phyloP scores from a whole-genome alignment of 768 basidiomycete genomes.

The Calocera cornea region DNA sequence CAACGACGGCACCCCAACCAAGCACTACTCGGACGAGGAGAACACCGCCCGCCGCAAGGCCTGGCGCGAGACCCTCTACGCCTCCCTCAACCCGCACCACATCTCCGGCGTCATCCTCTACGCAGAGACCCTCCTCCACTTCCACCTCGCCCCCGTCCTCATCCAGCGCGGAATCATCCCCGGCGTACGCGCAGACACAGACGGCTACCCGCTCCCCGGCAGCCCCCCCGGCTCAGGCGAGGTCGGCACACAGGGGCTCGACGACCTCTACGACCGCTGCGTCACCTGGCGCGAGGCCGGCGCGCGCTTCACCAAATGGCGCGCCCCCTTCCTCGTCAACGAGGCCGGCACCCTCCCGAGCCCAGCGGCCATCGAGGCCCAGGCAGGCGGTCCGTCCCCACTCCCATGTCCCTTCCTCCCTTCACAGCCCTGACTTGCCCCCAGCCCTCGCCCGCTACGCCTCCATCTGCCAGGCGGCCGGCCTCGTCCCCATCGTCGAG shows the following conservation, averaged over 20 bases:
- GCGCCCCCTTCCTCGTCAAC: conserved; percentile 34
- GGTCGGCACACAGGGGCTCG: conserved; percentile 38
- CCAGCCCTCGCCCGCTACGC: conserved; percentile 37
- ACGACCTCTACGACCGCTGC: conserved; percentile 32
- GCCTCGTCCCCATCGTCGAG: conserved; percentile 40
- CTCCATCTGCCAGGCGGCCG: conserved; percentile 38
- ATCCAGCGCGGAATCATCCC: conserved; percentile 34
- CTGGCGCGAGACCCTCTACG: conserved; percentile 35
- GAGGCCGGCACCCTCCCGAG: conserved; percentile 31
- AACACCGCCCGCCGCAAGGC: conserved; percentile 29
- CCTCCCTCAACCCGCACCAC: conserved; percentile 24
- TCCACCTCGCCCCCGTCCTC: conserved; percentile 36
- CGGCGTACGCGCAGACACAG: conserved; percentile 39
- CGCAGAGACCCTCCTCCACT: conserved; percentile 36
- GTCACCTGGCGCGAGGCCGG: conserved; percentile 34
- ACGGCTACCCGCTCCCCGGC: conserved; percentile 33
- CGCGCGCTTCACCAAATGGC: conserved; percentile 40
- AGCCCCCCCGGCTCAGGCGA: conserved; percentile 27
- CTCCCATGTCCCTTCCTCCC: no score
- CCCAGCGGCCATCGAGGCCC: conserved; percentile 31
- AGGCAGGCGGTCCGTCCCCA: no score
- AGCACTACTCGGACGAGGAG: conserved; percentile 26
- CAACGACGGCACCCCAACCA: conserved; percentile 18
- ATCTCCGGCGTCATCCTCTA: conserved; percentile 43
- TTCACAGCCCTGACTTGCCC: no score